phyloP scores from a whole-genome alignment of 2,329 filamentous ascomycete species.

The Ophiostoma populinum region DNA sequence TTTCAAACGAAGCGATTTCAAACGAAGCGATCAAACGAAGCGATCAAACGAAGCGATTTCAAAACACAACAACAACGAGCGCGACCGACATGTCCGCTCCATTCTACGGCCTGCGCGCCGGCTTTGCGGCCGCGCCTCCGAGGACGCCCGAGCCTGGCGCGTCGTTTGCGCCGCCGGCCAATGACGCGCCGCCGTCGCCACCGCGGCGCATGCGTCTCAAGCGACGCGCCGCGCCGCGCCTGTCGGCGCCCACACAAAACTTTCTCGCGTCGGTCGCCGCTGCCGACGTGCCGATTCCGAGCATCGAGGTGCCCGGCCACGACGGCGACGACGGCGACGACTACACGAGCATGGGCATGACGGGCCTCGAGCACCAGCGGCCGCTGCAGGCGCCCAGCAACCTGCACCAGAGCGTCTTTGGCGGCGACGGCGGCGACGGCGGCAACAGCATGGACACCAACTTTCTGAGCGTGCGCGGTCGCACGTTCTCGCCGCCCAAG shows the following conservation, averaged over 20 bases:
- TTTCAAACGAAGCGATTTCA: too few relatives aligned
- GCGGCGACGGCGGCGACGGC: constrained; percentile 2
- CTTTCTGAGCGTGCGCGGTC: constrained; percentile 19
- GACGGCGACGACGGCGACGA: constrained; percentile 12
- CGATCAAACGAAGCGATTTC: neutral
- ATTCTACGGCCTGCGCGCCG: constrained; percentile 25
- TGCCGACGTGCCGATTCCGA: constrained; percentile 46
- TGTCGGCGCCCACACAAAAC: constrained; percentile 42
- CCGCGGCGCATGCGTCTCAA: constrained; percentile 37
- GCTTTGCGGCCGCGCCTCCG: constrained; percentile 27
- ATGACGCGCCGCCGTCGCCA: constrained; percentile 26
- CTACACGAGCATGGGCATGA: neutral
- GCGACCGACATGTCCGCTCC: constrained; percentile 26
- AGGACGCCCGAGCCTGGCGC: constrained; percentile 34
- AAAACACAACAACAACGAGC: neutral
- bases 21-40: too few relatives aligned
- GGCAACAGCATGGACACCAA: constrained; percentile 13
- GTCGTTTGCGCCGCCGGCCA: constrained; percentile 15
- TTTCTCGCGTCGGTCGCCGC: constrained; percentile 51
- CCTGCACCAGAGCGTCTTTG: neutral
- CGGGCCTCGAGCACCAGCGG: neutral
- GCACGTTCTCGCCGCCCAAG: constrained; percentile 36
- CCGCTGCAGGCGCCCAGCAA: neutral
- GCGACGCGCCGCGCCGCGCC: constrained; percentile 31
- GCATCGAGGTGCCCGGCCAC: constrained; percentile 39